These are phyloP conservation scores for Gossypium anomalum DNA, from an alignment of 345 rosid species.

Conservation along the genomic window DNA sequence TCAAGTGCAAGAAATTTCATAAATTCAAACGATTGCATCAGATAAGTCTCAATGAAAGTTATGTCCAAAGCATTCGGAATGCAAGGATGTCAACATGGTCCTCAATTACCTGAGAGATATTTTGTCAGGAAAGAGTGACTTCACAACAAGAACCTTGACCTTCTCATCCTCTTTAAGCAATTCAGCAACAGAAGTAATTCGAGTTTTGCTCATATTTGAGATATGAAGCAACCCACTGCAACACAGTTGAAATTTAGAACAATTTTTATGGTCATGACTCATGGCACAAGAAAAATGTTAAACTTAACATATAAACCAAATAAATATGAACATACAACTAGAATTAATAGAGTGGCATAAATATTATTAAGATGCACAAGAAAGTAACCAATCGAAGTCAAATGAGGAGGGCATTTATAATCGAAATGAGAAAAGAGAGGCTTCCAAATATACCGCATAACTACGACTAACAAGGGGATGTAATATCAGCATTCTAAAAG, in stretches of 20 bases:
- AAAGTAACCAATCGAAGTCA: neutral
- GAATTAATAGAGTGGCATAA: neutral
- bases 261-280: neutral
- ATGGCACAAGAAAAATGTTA: neutral
- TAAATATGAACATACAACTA: neutral
- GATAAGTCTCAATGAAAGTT: neutral
- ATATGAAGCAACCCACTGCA: constrained; percentile 88
- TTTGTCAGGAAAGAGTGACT: constrained; percentile 69
- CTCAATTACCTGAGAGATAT: constrained; percentile 71
- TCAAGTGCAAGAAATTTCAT: neutral
- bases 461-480: neutral
- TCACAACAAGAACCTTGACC: constrained; percentile 73
- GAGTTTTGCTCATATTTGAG: constrained; percentile 57
- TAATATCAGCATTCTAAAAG: neutral
- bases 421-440: neutral
- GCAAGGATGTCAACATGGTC: constrained; percentile 9
- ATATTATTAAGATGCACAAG: constrained; percentile 4
- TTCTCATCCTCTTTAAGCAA: constrained; percentile 65
- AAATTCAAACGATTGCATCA: neutral
- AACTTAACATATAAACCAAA: neutral
- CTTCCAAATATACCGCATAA: neutral
- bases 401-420: neutral
- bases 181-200: constrained; percentile 54
- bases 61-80: neutral
- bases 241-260: constrained; percentile 13